A percentile compares a stretch with the other conserved stretches of the same genome.
Evolutionary conservation across 768 basidiomycete species (phyloP).

Genomic region (Lactarius tabidus): DNA sequence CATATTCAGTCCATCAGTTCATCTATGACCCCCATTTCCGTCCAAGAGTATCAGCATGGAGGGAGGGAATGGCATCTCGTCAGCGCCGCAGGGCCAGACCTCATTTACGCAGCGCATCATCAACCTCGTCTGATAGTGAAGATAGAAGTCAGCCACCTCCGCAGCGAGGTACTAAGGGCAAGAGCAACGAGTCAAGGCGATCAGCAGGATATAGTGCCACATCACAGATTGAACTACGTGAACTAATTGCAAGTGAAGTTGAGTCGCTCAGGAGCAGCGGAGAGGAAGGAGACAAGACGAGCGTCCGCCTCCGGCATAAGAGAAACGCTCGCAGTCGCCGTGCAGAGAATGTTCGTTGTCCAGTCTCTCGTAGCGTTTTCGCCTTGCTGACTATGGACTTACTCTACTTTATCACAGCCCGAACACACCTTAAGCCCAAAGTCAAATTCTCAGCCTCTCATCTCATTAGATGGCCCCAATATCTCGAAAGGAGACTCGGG

Average conservation of each 20-base stretch:
- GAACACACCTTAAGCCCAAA: not conserved
- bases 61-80: slow-evolving; percentile 11
- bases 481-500: not conserved
- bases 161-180: not conserved
- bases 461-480: not conserved
- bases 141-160: not conserved
- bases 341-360: slow-evolving; percentile 10
- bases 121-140: slow-evolving; percentile 3
- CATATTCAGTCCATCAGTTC: slow-evolving; percentile 11
- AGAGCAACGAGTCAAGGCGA: slow-evolving; percentile 1
- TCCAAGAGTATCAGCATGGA: slow-evolving; percentile 19
- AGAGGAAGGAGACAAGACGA: slow-evolving; percentile 14
- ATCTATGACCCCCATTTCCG: slow-evolving; percentile 25
- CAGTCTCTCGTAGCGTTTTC: too few species aligned
- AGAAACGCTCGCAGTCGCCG: not conserved
- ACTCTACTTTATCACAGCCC: not conserved
- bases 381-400: not conserved
- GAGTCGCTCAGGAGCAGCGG: slow-evolving; percentile 13
- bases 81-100: slow-evolving; percentile 12
- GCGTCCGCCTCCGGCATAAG: slow-evolving; percentile 12
- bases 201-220: slow-evolving; percentile 2
- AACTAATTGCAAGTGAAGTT: slow-evolving; percentile 19
- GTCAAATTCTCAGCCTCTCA: slow-evolving; percentile 1
- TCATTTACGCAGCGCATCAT: slow-evolving; percentile 3
- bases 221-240: slow-evolving; percentile 19